These are phyloP conservation scores for Coemansia sp. DNA, from an alignment of 192 early-diverging fungal genomes.

Conservation along the genomic window DNA sequence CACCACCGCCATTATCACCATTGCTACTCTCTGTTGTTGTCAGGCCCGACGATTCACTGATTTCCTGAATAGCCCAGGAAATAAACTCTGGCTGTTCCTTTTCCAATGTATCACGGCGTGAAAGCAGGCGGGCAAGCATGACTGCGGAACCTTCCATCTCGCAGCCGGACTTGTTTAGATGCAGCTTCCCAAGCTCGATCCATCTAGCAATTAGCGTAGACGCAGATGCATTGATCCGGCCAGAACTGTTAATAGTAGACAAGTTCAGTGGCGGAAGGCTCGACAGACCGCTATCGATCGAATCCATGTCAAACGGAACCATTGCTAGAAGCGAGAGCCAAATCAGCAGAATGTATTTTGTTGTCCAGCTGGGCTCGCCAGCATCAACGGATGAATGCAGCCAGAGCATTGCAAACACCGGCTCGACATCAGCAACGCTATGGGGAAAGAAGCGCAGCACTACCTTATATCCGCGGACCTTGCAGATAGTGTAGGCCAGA, in stretches of 20 bases:
- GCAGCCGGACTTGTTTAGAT: slow-evolving; percentile 73
- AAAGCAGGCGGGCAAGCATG: slow-evolving; percentile 79
- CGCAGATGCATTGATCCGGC: not conserved
- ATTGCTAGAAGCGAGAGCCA: slow-evolving; percentile 96
- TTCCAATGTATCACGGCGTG: slow-evolving; percentile 72
- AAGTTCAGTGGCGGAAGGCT: slow-evolving; percentile 18
- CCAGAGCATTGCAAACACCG: slow-evolving; percentile 73
- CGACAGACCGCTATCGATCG: slow-evolving; percentile 71
- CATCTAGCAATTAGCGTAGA: slow-evolving; percentile 67
- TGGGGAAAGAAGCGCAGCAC: slow-evolving; percentile 91
- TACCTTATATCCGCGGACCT: slow-evolving; percentile 89
- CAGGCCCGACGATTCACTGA: slow-evolving; percentile 19
- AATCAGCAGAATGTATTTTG: slow-evolving; percentile 78
- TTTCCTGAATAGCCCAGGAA: slow-evolving; percentile 62
- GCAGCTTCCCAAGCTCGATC: slow-evolving; percentile 66
- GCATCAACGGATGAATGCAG: slow-evolving; percentile 9
- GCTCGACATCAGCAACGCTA: slow-evolving; percentile 86
- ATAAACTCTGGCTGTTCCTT: slow-evolving; percentile 68
- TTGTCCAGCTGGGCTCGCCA: slow-evolving; percentile 64
- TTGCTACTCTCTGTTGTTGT: not conserved
- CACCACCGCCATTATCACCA: not conserved
- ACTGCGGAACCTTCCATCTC: slow-evolving; percentile 86
- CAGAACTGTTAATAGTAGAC: not conserved
- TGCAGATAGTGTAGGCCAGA: slow-evolving; percentile 73
- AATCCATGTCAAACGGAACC: slow-evolving; percentile 93